A percentile compares a stretch with the other conserved stretches of the same genome.
phyloP scores from a whole-genome alignment of 2,329 filamentous ascomycete genomes.

The Graphilbum sp. region DNA sequence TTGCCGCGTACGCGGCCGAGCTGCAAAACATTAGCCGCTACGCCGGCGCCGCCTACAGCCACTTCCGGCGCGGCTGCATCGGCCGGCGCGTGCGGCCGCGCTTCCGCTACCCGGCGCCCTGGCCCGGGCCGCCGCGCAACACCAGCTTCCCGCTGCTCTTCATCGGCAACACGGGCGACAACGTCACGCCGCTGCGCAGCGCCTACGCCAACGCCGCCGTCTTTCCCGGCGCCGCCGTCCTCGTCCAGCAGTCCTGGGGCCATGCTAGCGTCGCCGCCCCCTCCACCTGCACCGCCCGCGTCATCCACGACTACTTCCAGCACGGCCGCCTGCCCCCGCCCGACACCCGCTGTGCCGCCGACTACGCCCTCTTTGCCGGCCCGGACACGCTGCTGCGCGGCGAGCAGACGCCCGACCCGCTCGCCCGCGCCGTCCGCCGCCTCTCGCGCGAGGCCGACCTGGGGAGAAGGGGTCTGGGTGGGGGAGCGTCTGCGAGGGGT shows the following conservation, averaged over 20 bases:
- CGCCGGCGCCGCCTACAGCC: slow-evolving; percentile 25
- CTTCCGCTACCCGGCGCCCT: slow-evolving; percentile 20
- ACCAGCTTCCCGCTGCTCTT: slow-evolving; percentile 27
- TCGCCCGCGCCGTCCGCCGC: neutral
- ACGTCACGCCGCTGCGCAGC: slow-evolving; percentile 27
- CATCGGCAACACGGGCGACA: slow-evolving; percentile 24
- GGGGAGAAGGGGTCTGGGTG: too few relatives aligned
- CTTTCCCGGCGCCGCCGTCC: slow-evolving; percentile 21
- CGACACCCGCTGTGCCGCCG: slow-evolving; percentile 5
- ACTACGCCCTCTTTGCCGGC: slow-evolving; percentile 2
- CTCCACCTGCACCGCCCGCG: slow-evolving; percentile 23
- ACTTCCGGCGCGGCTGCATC: slow-evolving; percentile 22
- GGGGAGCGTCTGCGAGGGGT: too few relatives aligned
- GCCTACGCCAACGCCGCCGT: slow-evolving; percentile 8
- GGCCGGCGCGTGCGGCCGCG: slow-evolving; percentile 20
- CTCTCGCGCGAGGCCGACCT: neutral
- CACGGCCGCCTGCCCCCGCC: slow-evolving; percentile 24
- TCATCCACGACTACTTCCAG: slow-evolving; percentile 27
- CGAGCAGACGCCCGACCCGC: neutral
- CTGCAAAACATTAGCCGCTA: slow-evolving; percentile 21
- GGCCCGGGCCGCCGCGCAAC: slow-evolving; percentile 10
- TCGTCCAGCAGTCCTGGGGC: slow-evolving; percentile 34
- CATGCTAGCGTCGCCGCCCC: slow-evolving; percentile 24
- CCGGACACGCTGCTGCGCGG: neutral
- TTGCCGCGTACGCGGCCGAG: slow-evolving; percentile 17